Base-by-base conservation (phyloP, 2,329 filamentous ascomycete genomes). In the Pezizomycotina sp. region DNA sequence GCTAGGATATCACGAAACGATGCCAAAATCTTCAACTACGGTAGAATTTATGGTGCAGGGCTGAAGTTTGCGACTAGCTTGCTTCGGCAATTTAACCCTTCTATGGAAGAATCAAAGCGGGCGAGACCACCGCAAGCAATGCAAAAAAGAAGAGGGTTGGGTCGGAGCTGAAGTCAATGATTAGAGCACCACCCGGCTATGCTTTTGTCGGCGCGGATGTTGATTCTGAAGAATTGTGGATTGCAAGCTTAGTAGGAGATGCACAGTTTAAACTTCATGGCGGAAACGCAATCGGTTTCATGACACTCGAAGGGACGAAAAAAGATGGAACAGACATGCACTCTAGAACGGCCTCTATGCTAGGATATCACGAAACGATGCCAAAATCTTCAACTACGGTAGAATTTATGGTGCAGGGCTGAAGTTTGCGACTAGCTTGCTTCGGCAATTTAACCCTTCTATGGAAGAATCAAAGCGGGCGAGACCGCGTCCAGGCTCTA, bases 1-100 rank as follows among this genome's bases (percentile, higher is more conserved):
- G 38, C 59, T 98, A 2, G 86, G 84, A 98, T 98, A 43, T 91
- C 82, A 2, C 71, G 89, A 43, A 93, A 93, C 52, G 74, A 93
- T 52, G 89, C 89, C 40, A 98, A 98, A 55, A 73, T 98, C 1
- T 98, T 98, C 65, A 98, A 98, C 56, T 98, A 98, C 51, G 91
- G 91, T 5, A 80, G 91, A 25, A 98, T 98, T 31, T 98, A 98
- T 53, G 91, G 89, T n/a, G 91, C 89, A 4, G 91, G 89, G 0
- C 62, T 95, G 32, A 92, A 83, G 50, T 98, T 98, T 53, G 89
- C 89, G 0, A 74, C 78, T 2, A 91, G 81, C 6, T 64, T 98
- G 2, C 68, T 98, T 2, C 72, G 84, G 5, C 89, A 95, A 53
- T 98, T 98, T 62, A 93, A 95, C 51, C 83, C 86, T 2, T 66